A percentile compares a stretch with the other conserved stretches of the same genome.
phyloP scores from a whole-genome alignment of 768 basidiomycete species.

The Tulasnella sp. region DNA sequence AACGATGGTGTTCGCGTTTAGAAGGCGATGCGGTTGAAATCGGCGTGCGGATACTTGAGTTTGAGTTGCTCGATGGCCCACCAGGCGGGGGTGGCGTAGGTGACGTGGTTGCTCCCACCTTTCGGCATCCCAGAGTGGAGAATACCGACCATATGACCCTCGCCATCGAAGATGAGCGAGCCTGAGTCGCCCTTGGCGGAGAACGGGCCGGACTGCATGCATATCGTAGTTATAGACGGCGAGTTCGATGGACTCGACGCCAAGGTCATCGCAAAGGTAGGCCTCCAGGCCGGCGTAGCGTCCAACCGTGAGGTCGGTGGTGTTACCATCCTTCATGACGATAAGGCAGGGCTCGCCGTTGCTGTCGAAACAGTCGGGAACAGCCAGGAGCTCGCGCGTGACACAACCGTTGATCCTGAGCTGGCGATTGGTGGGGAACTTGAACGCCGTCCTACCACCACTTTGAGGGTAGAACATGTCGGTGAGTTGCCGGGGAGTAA shows the following conservation, averaged over 20 bases:
- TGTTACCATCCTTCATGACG: constrained; percentile 17
- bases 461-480: constrained; percentile 4
- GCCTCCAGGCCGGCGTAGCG: constrained; percentile 14
- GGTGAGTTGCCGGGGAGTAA: background rate
- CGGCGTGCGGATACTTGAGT: constrained; percentile 23
- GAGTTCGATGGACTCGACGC: constrained; percentile 18
- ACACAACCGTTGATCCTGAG: constrained; percentile 9
- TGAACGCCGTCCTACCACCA: constrained; percentile 8
- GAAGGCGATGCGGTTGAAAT: constrained; percentile 25
- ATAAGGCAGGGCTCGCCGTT: constrained; percentile 16
- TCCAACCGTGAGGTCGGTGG: constrained; percentile 15
- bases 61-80: constrained; percentile 24
- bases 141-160: constrained; percentile 24
- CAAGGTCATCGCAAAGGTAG: constrained; percentile 17
- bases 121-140: constrained; percentile 25
- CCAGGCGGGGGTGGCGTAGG: constrained; percentile 28
- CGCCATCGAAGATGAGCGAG: constrained; percentile 24
- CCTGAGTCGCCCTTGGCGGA: constrained; percentile 28
- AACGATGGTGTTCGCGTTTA: too few relatives aligned
- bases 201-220: constrained; percentile 21
- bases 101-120: constrained; percentile 25
- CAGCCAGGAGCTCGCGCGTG: background rate
- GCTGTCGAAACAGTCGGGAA: constrained; percentile 15
- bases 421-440: constrained; percentile 5
- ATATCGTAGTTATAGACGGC: constrained; percentile 25